Percentiles rank a stretch among this genome's conserved stretches.
Evolutionary conservation across 192 early-diverging fungal genomes (phyloP).

Genomic region (Entomortierella chlamydospora): DNA sequence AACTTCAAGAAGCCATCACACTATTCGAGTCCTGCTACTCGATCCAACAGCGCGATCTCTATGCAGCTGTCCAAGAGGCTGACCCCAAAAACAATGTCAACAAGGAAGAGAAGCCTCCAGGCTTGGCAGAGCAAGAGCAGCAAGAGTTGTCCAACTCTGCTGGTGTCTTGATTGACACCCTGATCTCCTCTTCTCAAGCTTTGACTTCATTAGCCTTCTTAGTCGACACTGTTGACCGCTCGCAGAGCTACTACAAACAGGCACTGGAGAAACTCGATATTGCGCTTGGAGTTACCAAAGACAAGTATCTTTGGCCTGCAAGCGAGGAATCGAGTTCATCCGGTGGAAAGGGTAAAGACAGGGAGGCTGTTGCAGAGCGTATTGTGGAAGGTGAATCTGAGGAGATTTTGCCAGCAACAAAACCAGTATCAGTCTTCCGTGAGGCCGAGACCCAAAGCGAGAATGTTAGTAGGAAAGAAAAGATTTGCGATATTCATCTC

Average conservation of each 20-base stretch:
- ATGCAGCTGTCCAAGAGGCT: constrained; percentile 30
- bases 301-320: constrained; percentile 43
- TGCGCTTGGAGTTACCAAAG: constrained; percentile 45
- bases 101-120: constrained; percentile 4
- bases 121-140: constrained; percentile 16
- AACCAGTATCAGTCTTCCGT: constrained; percentile 41
- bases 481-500: constrained; percentile 57
- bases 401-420: constrained; percentile 52
- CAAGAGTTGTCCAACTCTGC: constrained; percentile 55
- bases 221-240: constrained; percentile 53
- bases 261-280: constrained; percentile 57
- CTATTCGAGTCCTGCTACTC: constrained; percentile 62
- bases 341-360: constrained; percentile 37
- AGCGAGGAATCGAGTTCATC: constrained; percentile 12
- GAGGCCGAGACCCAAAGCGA: constrained; percentile 41
- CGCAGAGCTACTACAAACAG: constrained; percentile 53
- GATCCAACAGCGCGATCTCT: constrained; percentile 61
- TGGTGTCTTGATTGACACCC: constrained; percentile 62
- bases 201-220: constrained; percentile 63
- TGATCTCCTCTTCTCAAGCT: constrained; percentile 61
- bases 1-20: constrained; percentile 62
- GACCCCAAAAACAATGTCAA: constrained; percentile 4
- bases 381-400: constrained; percentile 15
- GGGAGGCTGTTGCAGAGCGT: constrained; percentile 14
- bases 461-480: constrained; percentile 44